Evolutionary conservation across 169 alveolate genomes (phyloP).

Genomic region (Plasmodium gaboni): DNA sequence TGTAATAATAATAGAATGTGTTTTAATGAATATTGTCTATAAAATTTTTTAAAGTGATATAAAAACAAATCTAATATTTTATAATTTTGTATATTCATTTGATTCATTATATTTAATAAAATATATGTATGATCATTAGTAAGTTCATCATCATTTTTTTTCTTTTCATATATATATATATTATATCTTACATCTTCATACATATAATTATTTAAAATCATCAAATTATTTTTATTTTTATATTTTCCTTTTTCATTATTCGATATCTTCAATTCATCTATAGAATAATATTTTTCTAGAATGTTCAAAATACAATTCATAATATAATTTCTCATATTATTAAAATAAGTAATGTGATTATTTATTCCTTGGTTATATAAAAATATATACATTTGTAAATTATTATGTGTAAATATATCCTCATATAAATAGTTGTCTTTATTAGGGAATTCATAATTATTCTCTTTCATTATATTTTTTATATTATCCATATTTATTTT

Average conservation of each 20-base stretch:
- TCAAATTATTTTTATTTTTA: neutral
- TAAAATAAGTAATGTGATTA: conserved; percentile 30
- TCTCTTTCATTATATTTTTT: neutral
- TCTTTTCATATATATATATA: neutral
- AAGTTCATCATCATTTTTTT: neutral
- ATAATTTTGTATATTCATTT: conserved; percentile 39
- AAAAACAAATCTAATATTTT: conserved; percentile 10
- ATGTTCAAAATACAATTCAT: conserved; percentile 7
- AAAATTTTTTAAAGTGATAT: conserved; percentile 29
- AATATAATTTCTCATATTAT: conserved; percentile 17
- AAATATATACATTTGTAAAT: conserved; percentile 25
- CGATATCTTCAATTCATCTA: neutral
- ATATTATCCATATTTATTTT: neutral
- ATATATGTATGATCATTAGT: conserved; percentile 33
- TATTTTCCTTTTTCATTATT: conserved; percentile 3
- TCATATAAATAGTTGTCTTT: conserved; percentile 9
- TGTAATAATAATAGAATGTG: conserved; percentile 30
- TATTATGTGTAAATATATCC: conserved; percentile 12
- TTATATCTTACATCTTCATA: neutral
- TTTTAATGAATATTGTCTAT: conserved; percentile 20
- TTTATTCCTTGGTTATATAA: conserved; percentile 29
- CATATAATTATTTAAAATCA: neutral
- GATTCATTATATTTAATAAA: conserved; percentile 27
- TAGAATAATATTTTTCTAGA: neutral
- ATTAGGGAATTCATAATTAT: neutral